Base-by-base conservation (phyloP, 345 rosid species). In the Pugionium dolabratum region DNA sequence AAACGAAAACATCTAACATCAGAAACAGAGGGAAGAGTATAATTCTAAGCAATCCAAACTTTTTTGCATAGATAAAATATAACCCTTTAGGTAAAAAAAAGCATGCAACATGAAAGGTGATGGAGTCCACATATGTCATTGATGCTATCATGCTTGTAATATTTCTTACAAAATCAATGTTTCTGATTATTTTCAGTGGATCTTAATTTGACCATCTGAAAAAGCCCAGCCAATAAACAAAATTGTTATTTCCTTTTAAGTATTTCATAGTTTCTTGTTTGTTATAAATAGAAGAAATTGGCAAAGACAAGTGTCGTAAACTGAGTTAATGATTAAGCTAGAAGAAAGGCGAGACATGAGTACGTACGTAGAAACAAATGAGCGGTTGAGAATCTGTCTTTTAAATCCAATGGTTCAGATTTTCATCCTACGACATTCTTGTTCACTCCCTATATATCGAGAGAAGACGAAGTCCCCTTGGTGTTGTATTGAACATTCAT, bases 261-360 rank as follows among this genome's bases (percentile, higher is more conserved):
- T 63, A 2, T 18, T 18, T 18, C 18, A 18, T 18, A 18, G 18
- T 2, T 7, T 55, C 46, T 5, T 64, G 54, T 5, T 56, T 27
- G 66, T 72, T 72, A 50, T 57, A 57, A 56, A 56, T 71, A 59
- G 66, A 48, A 7, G 7, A 57, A 55, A 55, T 42, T 34, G 30
- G 29, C 33, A 65, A 4, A 32, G 52, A 65, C 71, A 72, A 29
- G 28, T 72, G 67, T 61, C 62, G 1, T 51, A 8, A 5, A 49
- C 0, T 25, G 42, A 53, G 31, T 39, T 26, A 39, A 54, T 52
- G 55, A 66, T 25, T 11, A 61, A 74, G 59, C 77, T 74, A 74
- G n/a, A 74, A 67, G 52, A 67, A 74, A 67, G 77, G 77, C 73
- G 68, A 66, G 58, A 60, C 77, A 40, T 39, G 1, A 59, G 39